Evolutionary conservation across 148 eudicot genomes (phyloP).

Genomic region (Chenopodium berlandieri): DNA sequence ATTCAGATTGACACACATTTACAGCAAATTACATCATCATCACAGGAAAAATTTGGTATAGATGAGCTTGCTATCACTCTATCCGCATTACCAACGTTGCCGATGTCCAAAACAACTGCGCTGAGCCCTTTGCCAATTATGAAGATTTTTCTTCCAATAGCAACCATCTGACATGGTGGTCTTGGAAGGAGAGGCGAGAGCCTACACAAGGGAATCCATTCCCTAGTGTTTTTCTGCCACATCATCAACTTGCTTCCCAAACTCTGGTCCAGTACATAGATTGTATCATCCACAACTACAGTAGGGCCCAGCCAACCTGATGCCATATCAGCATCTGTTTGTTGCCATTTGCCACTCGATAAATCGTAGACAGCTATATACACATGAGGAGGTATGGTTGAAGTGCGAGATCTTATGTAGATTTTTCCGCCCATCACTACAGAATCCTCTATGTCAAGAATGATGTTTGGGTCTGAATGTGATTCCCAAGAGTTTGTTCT

Average conservation of each 20-base stretch:
- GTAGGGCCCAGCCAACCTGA: conserved; percentile 79
- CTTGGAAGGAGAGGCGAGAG: conserved; percentile 49
- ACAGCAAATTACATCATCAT: conserved; percentile 63
- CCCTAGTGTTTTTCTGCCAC: conserved; percentile 63
- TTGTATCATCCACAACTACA: conserved; percentile 51
- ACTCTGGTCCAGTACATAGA: conserved; percentile 71
- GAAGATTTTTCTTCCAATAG: conserved; percentile 54
- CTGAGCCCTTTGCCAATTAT: conserved; percentile 74
- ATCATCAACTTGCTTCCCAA: conserved; percentile 67
- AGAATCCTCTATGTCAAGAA: conserved; percentile 66
- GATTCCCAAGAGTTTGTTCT: conserved; percentile 55
- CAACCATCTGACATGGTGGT: conserved; percentile 83
- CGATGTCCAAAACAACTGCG: conserved; percentile 63
- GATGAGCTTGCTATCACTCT: conserved; percentile 56
- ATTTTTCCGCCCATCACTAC: conserved; percentile 59
- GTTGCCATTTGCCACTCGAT: conserved; percentile 56
- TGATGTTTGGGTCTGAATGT: conserved; percentile 48
- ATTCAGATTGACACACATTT: conserved; percentile 56
- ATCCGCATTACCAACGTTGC: conserved; percentile 33
- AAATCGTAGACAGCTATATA: conserved; percentile 62
- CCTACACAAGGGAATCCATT: conserved; percentile 60
- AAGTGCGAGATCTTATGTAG: conserved; percentile 55
- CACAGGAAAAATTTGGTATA: conserved; percentile 35
- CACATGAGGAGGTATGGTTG: conserved; percentile 52
- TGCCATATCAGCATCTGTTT: conserved; percentile 56